Conservation (phyloP, 2,329 filamentous ascomycete genomes). For the Thelonectria blattea region DNA sequence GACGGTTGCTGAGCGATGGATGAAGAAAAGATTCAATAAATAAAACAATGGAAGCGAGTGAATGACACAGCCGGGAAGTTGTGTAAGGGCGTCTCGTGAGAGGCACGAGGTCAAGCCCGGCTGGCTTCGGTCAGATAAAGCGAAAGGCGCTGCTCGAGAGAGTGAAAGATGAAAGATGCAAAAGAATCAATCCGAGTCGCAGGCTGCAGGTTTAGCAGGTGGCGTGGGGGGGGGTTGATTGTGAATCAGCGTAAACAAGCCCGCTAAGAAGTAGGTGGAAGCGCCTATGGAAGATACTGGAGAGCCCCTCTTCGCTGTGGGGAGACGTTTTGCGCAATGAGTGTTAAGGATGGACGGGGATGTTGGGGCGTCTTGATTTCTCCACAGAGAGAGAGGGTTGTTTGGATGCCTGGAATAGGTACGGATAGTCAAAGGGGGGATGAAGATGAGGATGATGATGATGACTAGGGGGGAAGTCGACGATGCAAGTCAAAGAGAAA, state of each 20-base stretch:
- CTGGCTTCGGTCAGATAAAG: slow-evolving; percentile 12
- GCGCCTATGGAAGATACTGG: background rate
- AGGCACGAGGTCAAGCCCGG: slow-evolving; percentile 17
- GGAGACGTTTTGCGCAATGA: background rate
- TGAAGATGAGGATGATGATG: no score
- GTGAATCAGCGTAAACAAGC: slow-evolving; percentile 17
- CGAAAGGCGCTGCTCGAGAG: slow-evolving; percentile 4
- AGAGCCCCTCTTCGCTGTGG: slow-evolving; percentile 8
- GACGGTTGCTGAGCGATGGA: slow-evolving; percentile 28
- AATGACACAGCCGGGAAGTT: slow-evolving; percentile 10
- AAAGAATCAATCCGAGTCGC: slow-evolving; percentile 11
- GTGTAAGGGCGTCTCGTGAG: slow-evolving; percentile 13
- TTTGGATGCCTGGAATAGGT: no score
- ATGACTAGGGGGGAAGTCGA: no score
- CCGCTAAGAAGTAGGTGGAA: slow-evolving; percentile 14
- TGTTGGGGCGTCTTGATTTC: background rate
- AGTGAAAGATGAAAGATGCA: background rate
- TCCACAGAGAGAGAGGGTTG: background rate
- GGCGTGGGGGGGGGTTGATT: slow-evolving; percentile 9
- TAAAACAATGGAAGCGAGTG: background rate
- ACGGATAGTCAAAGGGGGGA: no score
- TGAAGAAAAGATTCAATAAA: slow-evolving; percentile 6
- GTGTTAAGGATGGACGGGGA: background rate
- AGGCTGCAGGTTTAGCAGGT: slow-evolving; percentile 7
- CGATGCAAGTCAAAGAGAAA: no score